A percentile compares a stretch with the other conserved stretches of the same genome.
Evolutionary conservation across 2,329 filamentous ascomycete species (phyloP).

Genomic region (Bipolaris zeicola): DNA sequence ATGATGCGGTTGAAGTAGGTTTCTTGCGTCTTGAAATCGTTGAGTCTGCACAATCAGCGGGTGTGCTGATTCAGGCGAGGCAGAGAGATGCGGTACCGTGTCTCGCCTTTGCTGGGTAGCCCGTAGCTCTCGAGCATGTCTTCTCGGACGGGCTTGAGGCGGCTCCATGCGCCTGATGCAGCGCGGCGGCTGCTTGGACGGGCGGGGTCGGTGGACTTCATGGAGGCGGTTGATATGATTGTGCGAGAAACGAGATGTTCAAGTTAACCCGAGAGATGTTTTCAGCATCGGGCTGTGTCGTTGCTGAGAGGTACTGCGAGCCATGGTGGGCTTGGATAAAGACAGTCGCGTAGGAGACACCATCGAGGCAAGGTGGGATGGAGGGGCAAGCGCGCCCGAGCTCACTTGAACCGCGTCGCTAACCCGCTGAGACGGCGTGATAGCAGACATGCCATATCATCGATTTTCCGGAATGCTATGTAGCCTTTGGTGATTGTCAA

Average conservation of each 20-base stretch:
- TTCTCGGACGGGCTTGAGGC: conserved; percentile 71
- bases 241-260: background rate
- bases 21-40: conserved; percentile 77
- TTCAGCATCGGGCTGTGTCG: background rate
- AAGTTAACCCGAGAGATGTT: conserved; percentile 1
- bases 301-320: conserved; percentile 5
- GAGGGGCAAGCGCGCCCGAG: conserved; percentile 24
- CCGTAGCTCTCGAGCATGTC: conserved; percentile 84
- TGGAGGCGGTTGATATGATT: conserved; percentile 9
- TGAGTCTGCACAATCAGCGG: conserved; percentile 42
- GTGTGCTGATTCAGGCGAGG: background rate
- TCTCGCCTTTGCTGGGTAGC: conserved; percentile 89
- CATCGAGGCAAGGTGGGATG: conserved; percentile 32
- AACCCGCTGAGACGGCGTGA: background rate
- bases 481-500: background rate
- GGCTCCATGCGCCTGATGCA: conserved; percentile 47
- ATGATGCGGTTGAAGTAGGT: conserved; percentile 85
- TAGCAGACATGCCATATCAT: background rate
- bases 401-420: conserved; percentile 4
- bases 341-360: conserved; percentile 28
- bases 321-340: conserved; percentile 11
- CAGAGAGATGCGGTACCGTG: conserved; percentile 61
- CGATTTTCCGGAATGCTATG: background rate
- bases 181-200: conserved; percentile 46
- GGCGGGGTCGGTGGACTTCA: conserved; percentile 40